Base-by-base conservation (phyloP, 257 asterid species). In the Euphrasia confusa region DNA sequence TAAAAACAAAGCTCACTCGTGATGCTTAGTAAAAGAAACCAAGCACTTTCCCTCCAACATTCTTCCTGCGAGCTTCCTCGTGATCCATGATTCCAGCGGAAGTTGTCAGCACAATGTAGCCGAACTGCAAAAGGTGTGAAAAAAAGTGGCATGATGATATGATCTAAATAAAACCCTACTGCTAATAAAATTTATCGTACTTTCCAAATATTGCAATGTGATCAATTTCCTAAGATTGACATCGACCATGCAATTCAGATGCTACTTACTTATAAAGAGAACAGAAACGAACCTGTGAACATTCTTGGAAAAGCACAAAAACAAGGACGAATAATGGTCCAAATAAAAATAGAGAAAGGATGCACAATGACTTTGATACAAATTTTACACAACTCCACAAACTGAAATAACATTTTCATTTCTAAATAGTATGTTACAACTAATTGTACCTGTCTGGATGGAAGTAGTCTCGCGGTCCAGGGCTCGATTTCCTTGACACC, bases 401-500 rank as follows among this genome's bases (percentile, higher is more conserved):
- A 9, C 1, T 30, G 30, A 3, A 37, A 35, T 6, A 35, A 35
- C 40, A 7, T 7, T 8, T 37, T 3, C 11, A 7, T 37, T 11
- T 37, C 7, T 37, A 37, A 37, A 37, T 21, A 21, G 24, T 21
- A 21, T 21, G 0, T 21, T 21, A 21, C 24, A 21, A 21, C 24
- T 35, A 35, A 35, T 35, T 37, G 8, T 64, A 74, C 78, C 78
- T 74, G 78, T 75, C 79, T 70, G 0, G 76, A 75, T 14, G 79
- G 79, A 9, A 75, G 79, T 6, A 75, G 65, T 37, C 79, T 66
- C 4, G 79, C 79, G 71, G 79, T 75, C 79, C 79, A 75, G 10
- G 79, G 76, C 71, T 75, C 79, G 54, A 75, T 75, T 61, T 75
- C 79, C 71, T 70, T 75, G 61, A 75, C 79, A 57, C 79, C 79